Base-by-base conservation (phyloP, 2,329 filamentous ascomycete species). In the Epichloe aotearoae region DNA sequence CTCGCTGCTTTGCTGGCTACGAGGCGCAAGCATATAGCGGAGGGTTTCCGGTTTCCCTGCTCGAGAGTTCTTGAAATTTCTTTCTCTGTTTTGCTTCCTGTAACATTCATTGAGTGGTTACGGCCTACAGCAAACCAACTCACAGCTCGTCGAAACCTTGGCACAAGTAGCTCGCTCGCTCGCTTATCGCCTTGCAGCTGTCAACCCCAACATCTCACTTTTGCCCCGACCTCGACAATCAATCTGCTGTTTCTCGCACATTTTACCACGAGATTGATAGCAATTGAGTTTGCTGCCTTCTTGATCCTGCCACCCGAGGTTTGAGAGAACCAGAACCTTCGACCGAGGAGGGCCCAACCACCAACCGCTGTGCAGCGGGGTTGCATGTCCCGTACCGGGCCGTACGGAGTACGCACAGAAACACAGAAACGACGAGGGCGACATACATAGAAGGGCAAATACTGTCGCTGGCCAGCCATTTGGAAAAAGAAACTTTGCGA, bases 401-500 rank as follows among this genome's bases (percentile, higher is more conserved):
- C 8, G 8, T 30, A 10, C 30, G 30, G 30, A 30, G 30, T 2
- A 30, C 30, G 30, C 8, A 30, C 30, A 30, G 30, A 11, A 30
- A 30, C 8, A 30, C 30, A 11, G 30, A 11, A 30, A 30, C 26
- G 10, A 30, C 30, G 30, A 30, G 30, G 8, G 30, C 30, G 30
- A 30, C 36, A 37, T 19, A 11, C 36, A 37, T 19, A n/a, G 12
- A 17, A 34, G 11, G 15, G 17, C 12, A 44, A 26, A 19, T 23
- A 17, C 12, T 33, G 43, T 41, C 43, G 17, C 49, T 46, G 43
- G 42, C 49, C 49, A 50, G 49, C 49, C 49, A 46, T 50, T 19
- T 12, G 23, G 10, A 33, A 33, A 8, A 11, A 11, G 7, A 37
- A 44, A 23, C 37, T 34, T 23, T 20, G 19, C 41, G 36, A 41